Evolutionary conservation across 129 eudicot species (phyloP), one percentile per base, ranked within the genome.

Genomic region (Pseudognaphalium luteoalbum): DNA sequence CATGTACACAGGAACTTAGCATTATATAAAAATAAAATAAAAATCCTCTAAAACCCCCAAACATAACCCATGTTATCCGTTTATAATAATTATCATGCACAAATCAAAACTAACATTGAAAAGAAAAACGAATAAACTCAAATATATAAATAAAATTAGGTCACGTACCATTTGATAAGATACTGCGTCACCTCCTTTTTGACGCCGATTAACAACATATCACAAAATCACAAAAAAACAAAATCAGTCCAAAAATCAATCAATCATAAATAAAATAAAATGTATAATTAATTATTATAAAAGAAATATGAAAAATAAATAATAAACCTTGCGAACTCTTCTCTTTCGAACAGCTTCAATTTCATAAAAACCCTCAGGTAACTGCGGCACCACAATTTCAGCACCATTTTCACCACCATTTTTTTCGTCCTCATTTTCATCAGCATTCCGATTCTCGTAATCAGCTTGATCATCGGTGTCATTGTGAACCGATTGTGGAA

Each of bases 331-430:
- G 17, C 88, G 84, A 29, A 82, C 74, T 51, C 98, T 81, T 75
- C 68, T 90, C 74, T 78, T 85, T 9, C 97, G 83, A 0, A 93
- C 87, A 50, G 90, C 78, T 67, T 93, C 98, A 37, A 93, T 81
- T 83, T 88, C 96, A 44, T 70, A 93, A 66, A 66, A 93, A 4
- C 97, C 97, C 58, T 93, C 92, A 22, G 96, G 92, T 16, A 93
- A 89, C 84, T 90, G 85, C 20, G 85, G 71, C 33, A 70, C 75
- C 54, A 47, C n/a, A 47, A 47, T 47, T 67, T 78, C 83, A 6
- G 15, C n/a, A n/a, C n/a, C 83, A 29, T 0, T 78, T 12, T 67
- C 77, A 14, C 80, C 83, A 32, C 41, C 90, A 39, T 78, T 62
- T n/a, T n/a, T n/a, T n/a, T n/a, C n/a, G n/a, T n/a, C n/a, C n/a